A percentile compares a stretch with the other conserved stretches of the same genome.
Evolutionary conservation across 768 basidiomycete genomes (phyloP).

Genomic region (Antrodiella citrinella): DNA sequence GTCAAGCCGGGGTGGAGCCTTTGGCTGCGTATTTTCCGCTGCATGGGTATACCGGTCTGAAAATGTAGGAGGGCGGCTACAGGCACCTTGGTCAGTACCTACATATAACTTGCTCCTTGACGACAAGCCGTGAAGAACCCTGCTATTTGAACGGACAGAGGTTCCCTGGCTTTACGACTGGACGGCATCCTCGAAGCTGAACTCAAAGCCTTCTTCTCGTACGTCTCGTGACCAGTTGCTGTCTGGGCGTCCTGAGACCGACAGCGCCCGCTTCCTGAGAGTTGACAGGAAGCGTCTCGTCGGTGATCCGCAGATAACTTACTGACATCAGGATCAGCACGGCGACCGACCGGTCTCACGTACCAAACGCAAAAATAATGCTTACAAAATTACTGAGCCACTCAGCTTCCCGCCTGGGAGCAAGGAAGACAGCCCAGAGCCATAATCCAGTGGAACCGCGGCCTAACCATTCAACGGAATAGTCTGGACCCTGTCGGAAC

Average conservation of each 20-base stretch:
- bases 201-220: neutral
- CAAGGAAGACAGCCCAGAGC: neutral
- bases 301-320: neutral
- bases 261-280: neutral
- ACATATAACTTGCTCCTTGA: neutral
- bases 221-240: neutral
- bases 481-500: neutral
- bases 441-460: neutral
- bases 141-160: neutral
- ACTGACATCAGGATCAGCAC: neutral
- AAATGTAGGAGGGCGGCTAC: too few relatives aligned
- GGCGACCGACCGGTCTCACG: too few relatives aligned
- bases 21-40: too few relatives aligned
- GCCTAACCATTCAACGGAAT: neutral
- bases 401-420: too few relatives aligned
- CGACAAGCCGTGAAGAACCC: too few relatives aligned
- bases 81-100: too few relatives aligned
- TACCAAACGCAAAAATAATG: too few relatives aligned
- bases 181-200: neutral
- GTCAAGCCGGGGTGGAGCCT: too few relatives aligned
- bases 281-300: neutral
- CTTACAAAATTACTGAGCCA: too few relatives aligned
- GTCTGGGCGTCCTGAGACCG: neutral
- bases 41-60: too few relatives aligned
- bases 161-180: too few relatives aligned